Evolutionary conservation across 2,329 filamentous ascomycete genomes (phyloP).

Genomic region (Blastomyces emzantsi): DNA sequence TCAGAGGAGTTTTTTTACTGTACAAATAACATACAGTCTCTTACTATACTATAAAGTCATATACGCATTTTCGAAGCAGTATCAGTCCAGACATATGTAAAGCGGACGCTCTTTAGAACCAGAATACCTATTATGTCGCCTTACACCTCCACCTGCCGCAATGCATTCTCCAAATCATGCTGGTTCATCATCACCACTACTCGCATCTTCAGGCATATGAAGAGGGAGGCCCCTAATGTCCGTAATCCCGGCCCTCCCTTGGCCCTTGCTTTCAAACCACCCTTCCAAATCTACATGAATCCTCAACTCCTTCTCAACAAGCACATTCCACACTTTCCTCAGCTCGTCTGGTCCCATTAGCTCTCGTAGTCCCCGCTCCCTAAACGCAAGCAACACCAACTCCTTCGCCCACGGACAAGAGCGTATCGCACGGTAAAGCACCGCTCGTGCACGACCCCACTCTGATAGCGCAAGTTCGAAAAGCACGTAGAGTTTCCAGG

Average conservation of each 20-base stretch:
- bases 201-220: constrained; percentile 26
- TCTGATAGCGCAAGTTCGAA: constrained; percentile 40
- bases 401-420: constrained; percentile 56
- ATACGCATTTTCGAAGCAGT: not conserved
- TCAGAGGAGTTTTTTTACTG: not conserved
- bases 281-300: constrained; percentile 48
- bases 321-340: constrained; percentile 45
- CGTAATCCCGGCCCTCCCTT: constrained; percentile 10
- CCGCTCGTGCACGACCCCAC: constrained; percentile 37
- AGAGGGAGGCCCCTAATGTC: constrained; percentile 16
- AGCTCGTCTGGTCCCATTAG: constrained; percentile 42
- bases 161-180: not conserved
- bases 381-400: constrained; percentile 50
- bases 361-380: constrained; percentile 29
- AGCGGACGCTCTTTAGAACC: not conserved
- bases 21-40: too few relatives aligned
- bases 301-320: constrained; percentile 54
- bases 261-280: constrained; percentile 28
- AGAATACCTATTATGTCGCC: not conserved
- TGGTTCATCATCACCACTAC: constrained; percentile 20
- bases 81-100: not conserved
- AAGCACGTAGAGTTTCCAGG: constrained; percentile 47
- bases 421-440: constrained; percentile 49
- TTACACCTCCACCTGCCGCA: not conserved
- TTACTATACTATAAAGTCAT: not conserved